phyloP scores from a whole-genome alignment of 2,329 filamentous ascomycete species.

The Epichloe sp. region DNA sequence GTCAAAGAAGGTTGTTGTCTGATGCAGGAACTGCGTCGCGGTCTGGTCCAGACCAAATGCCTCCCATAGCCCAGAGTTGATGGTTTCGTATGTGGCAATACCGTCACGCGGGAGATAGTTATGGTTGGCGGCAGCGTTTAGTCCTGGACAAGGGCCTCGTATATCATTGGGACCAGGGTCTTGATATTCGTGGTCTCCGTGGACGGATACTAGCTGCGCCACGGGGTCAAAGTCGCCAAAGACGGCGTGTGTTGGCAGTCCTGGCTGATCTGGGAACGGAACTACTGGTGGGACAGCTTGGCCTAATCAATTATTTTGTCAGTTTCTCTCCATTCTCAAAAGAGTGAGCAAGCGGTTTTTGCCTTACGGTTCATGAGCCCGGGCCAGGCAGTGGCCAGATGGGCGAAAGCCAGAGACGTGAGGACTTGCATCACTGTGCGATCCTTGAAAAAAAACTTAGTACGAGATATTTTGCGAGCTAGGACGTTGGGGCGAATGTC shows the following conservation, averaged over 20 bases:
- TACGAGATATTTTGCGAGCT: no score
- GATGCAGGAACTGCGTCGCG: slow-evolving; percentile 2
- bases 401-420: not conserved
- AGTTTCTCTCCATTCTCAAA: no score
- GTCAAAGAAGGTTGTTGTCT: slow-evolving; percentile 1
- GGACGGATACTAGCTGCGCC: not conserved
- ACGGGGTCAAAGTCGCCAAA: not conserved
- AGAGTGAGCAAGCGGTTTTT: no score
- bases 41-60: slow-evolving; percentile 4
- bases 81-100: slow-evolving; percentile 7
- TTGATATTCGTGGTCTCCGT: not conserved
- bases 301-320: not conserved
- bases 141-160: slow-evolving; percentile 15
- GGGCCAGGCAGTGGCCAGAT: not conserved
- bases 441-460: not conserved
- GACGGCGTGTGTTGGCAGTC: slow-evolving; percentile 1
- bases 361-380: not conserved
- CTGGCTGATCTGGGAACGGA: slow-evolving; percentile 3
- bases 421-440: not conserved
- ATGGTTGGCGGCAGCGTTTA: slow-evolving; percentile 22
- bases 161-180: slow-evolving; percentile 1
- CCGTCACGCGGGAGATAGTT: slow-evolving; percentile 19
- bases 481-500: no score
- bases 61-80: slow-evolving; percentile 4
- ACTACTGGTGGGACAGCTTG: slow-evolving; percentile 1